These are phyloP conservation scores for Paradendryphiella salina DNA, from an alignment of 2,329 filamentous ascomycete genomes.

Conservation along the genomic window DNA sequence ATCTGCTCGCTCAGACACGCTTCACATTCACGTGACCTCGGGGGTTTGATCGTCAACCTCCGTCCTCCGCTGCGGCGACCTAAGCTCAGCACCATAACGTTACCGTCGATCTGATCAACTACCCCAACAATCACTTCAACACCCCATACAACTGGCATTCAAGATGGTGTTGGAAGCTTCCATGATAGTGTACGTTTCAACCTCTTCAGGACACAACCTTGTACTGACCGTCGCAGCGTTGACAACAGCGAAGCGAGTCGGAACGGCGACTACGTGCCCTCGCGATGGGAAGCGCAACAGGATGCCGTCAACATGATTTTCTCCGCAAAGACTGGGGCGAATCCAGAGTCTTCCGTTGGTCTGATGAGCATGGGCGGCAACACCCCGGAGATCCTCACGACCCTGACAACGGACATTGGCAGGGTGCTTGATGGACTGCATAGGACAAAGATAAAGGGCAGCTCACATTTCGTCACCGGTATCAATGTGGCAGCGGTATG, in stretches of 20 bases:
- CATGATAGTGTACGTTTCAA: slow-evolving; percentile 74
- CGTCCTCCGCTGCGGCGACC: slow-evolving; percentile 27
- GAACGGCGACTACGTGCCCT: slow-evolving; percentile 90
- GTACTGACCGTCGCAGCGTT: slow-evolving; percentile 59
- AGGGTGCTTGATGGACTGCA: slow-evolving; percentile 90
- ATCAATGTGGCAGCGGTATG: slow-evolving; percentile 93
- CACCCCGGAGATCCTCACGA: slow-evolving; percentile 95
- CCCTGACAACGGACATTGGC: slow-evolving; percentile 92
- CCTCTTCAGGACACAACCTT: slow-evolving; percentile 22
- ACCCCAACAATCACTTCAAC: slow-evolving; percentile 6
- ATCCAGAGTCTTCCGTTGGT: slow-evolving; percentile 95
- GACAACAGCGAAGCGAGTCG: slow-evolving; percentile 99
- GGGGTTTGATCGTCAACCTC: slow-evolving; percentile 17
- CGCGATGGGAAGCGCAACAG: slow-evolving; percentile 92
- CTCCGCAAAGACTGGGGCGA: slow-evolving; percentile 90
- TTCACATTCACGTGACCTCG: slow-evolving; percentile 4
- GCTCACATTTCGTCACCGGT: slow-evolving; percentile 84
- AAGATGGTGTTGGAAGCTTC: slow-evolving; percentile 98
- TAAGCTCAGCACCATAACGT: slow-evolving; percentile 27
- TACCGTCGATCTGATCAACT: slow-evolving; percentile 19
- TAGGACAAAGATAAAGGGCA: slow-evolving; percentile 80
- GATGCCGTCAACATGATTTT: slow-evolving; percentile 96
- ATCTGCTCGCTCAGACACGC: neutral
- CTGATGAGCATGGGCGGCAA: slow-evolving; percentile 99
- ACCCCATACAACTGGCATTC: slow-evolving; percentile 41